Conservation (phyloP, 2,329 filamentous ascomycete genomes). For the Capronia epimyces region DNA sequence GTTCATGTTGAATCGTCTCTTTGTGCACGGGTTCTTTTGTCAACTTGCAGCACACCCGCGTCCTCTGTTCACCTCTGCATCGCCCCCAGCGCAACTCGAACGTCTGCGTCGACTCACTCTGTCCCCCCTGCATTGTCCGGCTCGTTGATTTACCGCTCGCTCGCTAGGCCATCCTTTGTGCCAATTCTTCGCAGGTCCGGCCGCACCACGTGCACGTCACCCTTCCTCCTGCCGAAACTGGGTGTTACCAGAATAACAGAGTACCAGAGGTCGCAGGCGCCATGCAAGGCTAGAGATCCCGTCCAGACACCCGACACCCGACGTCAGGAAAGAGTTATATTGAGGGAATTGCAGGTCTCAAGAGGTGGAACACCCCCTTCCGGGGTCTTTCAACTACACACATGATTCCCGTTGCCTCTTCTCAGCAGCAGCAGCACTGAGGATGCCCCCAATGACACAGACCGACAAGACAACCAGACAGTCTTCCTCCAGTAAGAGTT, state of each 20-base stretch:
- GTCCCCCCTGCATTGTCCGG: slow-evolving; percentile 3
- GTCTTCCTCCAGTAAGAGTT: slow-evolving; percentile 72
- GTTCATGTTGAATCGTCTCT: slow-evolving; percentile 1
- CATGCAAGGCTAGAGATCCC: slow-evolving; percentile 20
- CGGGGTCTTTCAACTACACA: slow-evolving; percentile 17
- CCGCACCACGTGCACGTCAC: neutral
- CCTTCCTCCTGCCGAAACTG: slow-evolving; percentile 10
- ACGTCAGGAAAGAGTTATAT: slow-evolving; percentile 13
- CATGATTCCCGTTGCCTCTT: slow-evolving; percentile 18
- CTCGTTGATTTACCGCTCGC: neutral
- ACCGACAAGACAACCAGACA: slow-evolving; percentile 73
- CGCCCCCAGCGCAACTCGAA: no score
- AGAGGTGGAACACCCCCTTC: slow-evolving; percentile 14
- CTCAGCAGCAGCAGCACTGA: slow-evolving; percentile 14
- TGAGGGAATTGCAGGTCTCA: slow-evolving; percentile 15
- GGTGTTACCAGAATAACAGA: no score
- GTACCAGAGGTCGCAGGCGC: slow-evolving; percentile 12
- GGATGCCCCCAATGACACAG: slow-evolving; percentile 53
- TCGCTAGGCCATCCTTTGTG: neutral
- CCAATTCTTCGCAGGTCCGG: slow-evolving; percentile 1
- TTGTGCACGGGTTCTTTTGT: slow-evolving; percentile 1
- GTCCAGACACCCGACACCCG: slow-evolving; percentile 8
- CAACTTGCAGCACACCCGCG: neutral
- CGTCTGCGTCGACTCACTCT: slow-evolving; percentile 3
- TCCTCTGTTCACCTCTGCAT: neutral